A percentile compares a stretch with the other conserved stretches of the same genome.
phyloP scores from a whole-genome alignment of 208 protist species.

The Crithidia bombi region DNA sequence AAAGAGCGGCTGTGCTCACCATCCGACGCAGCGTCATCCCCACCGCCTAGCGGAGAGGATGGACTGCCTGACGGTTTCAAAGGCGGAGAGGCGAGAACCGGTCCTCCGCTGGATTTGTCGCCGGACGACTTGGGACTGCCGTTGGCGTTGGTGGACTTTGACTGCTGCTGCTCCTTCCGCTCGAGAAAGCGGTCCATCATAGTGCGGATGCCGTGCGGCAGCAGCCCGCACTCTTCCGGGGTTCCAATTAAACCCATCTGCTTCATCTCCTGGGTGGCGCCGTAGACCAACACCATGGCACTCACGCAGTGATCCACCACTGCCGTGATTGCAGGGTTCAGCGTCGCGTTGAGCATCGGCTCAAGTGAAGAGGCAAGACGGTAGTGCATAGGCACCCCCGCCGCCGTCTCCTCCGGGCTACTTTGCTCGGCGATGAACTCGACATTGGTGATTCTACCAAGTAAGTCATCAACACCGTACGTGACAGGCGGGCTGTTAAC shows the following conservation, averaged over 20 bases:
- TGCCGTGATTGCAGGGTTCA: constrained; percentile 65
- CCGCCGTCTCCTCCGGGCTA: constrained; percentile 23
- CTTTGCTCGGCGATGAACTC: constrained; percentile 55
- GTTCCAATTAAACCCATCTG: constrained; percentile 87
- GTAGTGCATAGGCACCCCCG: constrained; percentile 46
- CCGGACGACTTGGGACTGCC: constrained; percentile 3
- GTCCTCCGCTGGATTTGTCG: constrained; percentile 5
- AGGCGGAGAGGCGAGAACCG: constrained; percentile 2
- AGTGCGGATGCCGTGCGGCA: constrained; percentile 72
- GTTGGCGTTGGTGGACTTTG: constrained; percentile 16
- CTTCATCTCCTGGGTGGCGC: constrained; percentile 91
- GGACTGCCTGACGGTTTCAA: constrained; percentile 11
- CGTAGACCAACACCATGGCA: constrained; percentile 79
- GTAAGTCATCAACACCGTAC: constrained; percentile 58
- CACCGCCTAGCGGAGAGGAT: constrained; percentile 4
- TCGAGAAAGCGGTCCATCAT: constrained; percentile 67
- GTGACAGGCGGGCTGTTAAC: constrained; percentile 61
- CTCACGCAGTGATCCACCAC: constrained; percentile 83
- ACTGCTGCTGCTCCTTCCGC: constrained; percentile 35
- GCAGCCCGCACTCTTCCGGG: constrained; percentile 74
- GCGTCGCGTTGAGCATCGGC: constrained; percentile 53
- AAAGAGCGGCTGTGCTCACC: constrained; percentile 27
- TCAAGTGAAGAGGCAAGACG: constrained; percentile 53
- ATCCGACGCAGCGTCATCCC: constrained; percentile 19
- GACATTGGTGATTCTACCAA: constrained; percentile 65